Evolutionary conservation across 208 protist species (phyloP), one percentile per base, ranked within the genome.

Genomic region (Leishmania guyanensis): DNA sequence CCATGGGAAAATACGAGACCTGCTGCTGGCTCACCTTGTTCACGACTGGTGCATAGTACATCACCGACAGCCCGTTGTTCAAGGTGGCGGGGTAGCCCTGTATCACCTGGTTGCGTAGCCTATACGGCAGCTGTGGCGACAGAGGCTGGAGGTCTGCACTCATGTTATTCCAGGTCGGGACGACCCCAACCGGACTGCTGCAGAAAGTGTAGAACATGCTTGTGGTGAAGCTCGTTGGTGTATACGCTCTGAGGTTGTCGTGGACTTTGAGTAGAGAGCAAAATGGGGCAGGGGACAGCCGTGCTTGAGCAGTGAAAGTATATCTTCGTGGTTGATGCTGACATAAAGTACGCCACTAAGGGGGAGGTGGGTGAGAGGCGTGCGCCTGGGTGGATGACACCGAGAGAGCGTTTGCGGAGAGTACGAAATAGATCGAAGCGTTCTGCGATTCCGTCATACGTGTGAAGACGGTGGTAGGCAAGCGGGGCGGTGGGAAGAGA

Each of bases 201-300:
- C 56, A 64, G 22, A 77, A 53, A 56, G 58, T 33, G 53, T 65
- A 75, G 33, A 77, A 84, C 75, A 84, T 84, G 5, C n/a, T 29
- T 33, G 76, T 53, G 16, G 22, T 46, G 64, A 74, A 58, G 53
- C n/a, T 60, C 43, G 14, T 50, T 9, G n/a, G 20, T n/a, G 16
- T 36, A 12, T 48, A 2, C 20, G 43, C 20, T 48, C 8, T n/a
- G 9, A 53, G 16, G 22, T 29, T 29, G 26, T 53, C 2, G 68
- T 33, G 8, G 43, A 70, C 9, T 12, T 8, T 14, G 43, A 3
- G 68, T 72, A 72, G 22, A 14, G 16, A 2, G 36, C 8, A 53
- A 16, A 53, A 9, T 8, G 9, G 68, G 29, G 39, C 22, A 14
- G 68, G 12, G 29, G 2, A 50, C 9, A 48, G 43, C 9, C 20